Evolutionary conservation across 108 stramenopile genomes (phyloP), one percentile per base, ranked within the genome.

Genomic region (Cylindrotheca closterium): DNA sequence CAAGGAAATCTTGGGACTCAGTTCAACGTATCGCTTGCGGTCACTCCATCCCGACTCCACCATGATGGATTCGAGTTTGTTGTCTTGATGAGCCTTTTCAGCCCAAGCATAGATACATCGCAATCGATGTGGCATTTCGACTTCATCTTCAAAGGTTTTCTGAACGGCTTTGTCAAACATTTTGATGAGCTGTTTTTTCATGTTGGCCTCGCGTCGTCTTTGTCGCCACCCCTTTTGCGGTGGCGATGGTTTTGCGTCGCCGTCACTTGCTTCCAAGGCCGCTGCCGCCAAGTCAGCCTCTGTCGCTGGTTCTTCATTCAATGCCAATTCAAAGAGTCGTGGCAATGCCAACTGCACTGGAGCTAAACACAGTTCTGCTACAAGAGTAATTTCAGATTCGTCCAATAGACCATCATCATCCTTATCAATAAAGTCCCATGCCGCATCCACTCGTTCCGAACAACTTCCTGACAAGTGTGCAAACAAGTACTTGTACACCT

Each of bases 71-170:
- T 91, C 84, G 15, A 91, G 51, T 49, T 80, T 81, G 63, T 87
- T 89, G 57, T 85, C 65, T 65, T 95, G 94, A 66, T 95, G 89
- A 30, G 75, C 65, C 64, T 95, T 95, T 21, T 91, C 84, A 12
- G 91, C 88, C 94, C 94, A 95, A 2, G 91, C 89, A 64, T 95
- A 95, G 52, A 89, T 84, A 65, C 91, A 92, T 25, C 94, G 78
- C 12, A 95, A 63, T 60, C 94, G 77, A 70, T 95, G 94, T 22
- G 86, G 74, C 33, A 87, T 74, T 75, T 95, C 94, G 21, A 89
- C 85, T 54, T 95, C 91, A 64, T 87, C 80, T 28, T 83, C 79
- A 76, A 92, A 95, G 55, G 89, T 87, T 28, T 68, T 66, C 30
- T 62, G 55, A 42, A 79, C 70, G 0, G 91, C 70, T 18, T 56